These are phyloP conservation scores for Aristolochia californica DNA, from an alignment of 164 flowering plant genomes.

Conservation along the genomic window DNA sequence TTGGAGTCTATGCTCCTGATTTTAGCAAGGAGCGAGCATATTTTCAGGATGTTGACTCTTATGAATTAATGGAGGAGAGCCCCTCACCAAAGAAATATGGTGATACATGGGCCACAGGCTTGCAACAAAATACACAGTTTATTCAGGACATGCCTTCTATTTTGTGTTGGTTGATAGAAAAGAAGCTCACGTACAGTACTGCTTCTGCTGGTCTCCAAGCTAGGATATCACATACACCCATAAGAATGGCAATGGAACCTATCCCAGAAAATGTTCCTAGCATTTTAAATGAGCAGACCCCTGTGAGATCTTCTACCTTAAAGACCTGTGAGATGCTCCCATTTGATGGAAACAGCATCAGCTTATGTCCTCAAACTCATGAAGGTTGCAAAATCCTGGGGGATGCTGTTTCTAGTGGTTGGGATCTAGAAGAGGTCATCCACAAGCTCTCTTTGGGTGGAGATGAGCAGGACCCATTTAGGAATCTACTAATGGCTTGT, in stretches of 20 bases:
- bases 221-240: constrained; percentile 49
- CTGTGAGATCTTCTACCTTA: constrained; percentile 22
- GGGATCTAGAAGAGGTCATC: constrained; percentile 39
- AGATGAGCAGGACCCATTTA: constrained; percentile 36
- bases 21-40: constrained; percentile 65
- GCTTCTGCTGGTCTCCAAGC: constrained; percentile 46
- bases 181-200: constrained; percentile 29
- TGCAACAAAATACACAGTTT: constrained; percentile 25
- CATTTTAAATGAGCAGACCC: constrained; percentile 22
- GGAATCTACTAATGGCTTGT: constrained; percentile 52
- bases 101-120: constrained; percentile 49
- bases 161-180: constrained; percentile 56
- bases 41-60: constrained; percentile 83
- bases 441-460: constrained; percentile 47
- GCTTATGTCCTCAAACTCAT: background rate
- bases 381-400: constrained; percentile 7
- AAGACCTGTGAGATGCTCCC: constrained; percentile 7
- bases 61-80: constrained; percentile 81
- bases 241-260: constrained; percentile 19
- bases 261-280: constrained; percentile 13
- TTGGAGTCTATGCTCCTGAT: constrained; percentile 25
- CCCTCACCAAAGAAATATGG: constrained; percentile 73
- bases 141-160: constrained; percentile 50
- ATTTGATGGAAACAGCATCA: constrained; percentile 7
- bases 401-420: constrained; percentile 19